Evolutionary conservation across 208 protist species (phyloP).

Genomic region (Trypanosoma conorhini): DNA sequence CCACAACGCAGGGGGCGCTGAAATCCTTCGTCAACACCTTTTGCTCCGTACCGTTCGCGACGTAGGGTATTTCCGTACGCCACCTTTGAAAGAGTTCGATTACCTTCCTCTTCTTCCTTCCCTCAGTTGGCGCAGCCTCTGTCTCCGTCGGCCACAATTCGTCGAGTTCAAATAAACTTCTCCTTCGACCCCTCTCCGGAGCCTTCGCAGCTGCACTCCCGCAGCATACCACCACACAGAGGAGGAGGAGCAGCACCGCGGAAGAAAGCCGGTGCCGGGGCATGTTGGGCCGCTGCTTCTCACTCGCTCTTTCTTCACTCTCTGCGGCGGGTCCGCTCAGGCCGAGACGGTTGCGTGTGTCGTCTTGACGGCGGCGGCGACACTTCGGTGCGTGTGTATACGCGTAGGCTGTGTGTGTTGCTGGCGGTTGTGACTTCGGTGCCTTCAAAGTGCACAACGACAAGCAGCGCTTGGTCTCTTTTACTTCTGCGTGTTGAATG

Average conservation of each 20-base stretch:
- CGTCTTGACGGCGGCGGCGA: no score
- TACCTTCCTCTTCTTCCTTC: no score
- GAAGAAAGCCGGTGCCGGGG: background rate
- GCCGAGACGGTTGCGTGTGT: background rate
- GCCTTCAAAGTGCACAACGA: background rate
- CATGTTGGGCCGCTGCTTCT: background rate
- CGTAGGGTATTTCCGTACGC: no score
- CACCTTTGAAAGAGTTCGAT: no score
- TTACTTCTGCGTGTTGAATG: no score
- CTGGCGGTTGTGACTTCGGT: background rate
- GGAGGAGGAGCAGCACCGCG: background rate
- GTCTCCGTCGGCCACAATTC: no score
- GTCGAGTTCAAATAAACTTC: background rate
- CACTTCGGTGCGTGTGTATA: no score
- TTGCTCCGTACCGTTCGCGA: no score
- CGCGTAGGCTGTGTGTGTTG: background rate
- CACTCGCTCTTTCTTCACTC: background rate
- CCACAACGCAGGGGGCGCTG: no score
- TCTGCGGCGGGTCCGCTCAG: background rate
- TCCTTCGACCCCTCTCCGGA: background rate
- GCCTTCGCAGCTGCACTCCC: background rate
- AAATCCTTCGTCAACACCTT: no score
- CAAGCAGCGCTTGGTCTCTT: background rate
- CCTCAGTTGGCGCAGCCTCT: background rate
- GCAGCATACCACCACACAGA: background rate